These are phyloP conservation scores for Tagetes erecta DNA, from an alignment of 129 eudicot species.

Conservation along the genomic window DNA sequence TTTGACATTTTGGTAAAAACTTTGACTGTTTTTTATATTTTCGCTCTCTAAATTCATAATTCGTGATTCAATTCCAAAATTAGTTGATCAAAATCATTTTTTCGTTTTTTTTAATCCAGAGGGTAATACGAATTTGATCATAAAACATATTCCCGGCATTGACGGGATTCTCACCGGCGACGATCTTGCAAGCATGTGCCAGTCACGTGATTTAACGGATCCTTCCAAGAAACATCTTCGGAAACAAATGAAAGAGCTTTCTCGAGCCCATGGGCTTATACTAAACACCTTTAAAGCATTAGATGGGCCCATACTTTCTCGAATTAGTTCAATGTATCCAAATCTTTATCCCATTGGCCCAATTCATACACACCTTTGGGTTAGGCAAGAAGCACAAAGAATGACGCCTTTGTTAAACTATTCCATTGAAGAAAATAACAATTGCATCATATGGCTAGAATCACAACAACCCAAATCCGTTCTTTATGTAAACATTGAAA, in stretches of 20 bases:
- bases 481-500: slow-evolving; percentile 41
- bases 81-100: not conserved
- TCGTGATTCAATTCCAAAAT: not conserved
- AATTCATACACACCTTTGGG: slow-evolving; percentile 38
- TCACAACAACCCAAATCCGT: slow-evolving; percentile 44
- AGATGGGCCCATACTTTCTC: slow-evolving; percentile 40
- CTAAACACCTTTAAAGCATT: slow-evolving; percentile 52
- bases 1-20: too few species aligned
- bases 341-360: slow-evolving; percentile 50
- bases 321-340: slow-evolving; percentile 22
- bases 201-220: slow-evolving; percentile 8
- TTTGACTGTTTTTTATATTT: too few species aligned
- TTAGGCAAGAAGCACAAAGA: slow-evolving; percentile 19
- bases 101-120: not conserved
- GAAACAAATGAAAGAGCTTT: slow-evolving; percentile 22
- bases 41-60: not conserved
- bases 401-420: slow-evolving; percentile 19
- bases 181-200: slow-evolving; percentile 44
- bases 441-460: slow-evolving; percentile 40
- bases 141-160: slow-evolving; percentile 27
- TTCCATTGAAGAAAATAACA: slow-evolving; percentile 35
- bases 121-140: not conserved
- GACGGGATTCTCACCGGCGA: slow-evolving; percentile 36
- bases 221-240: slow-evolving; percentile 16
- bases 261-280: slow-evolving; percentile 41